Conservation (phyloP, 2,329 filamentous ascomycete species). For the Sporothrix schenckii region DNA sequence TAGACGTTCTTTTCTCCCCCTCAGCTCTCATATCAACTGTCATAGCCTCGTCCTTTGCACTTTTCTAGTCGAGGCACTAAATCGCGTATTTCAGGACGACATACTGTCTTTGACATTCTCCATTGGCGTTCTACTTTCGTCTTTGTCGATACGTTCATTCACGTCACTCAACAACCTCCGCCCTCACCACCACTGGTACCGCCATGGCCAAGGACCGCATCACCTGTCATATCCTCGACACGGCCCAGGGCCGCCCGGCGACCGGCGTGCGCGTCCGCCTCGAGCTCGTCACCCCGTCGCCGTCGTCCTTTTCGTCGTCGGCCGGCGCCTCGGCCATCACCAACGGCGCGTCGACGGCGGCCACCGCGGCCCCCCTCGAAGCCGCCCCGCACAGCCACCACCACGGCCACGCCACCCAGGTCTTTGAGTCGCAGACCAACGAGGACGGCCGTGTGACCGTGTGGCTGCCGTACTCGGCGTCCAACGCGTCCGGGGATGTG, state of each 20-base stretch:
- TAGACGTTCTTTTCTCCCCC: neutral
- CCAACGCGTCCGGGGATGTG: constrained; percentile 57
- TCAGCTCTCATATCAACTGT: neutral
- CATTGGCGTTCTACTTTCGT: neutral
- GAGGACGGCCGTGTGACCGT: constrained; percentile 71
- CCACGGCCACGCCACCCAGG: constrained; percentile 47
- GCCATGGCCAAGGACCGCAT: constrained; percentile 62
- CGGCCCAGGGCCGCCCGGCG: constrained; percentile 71
- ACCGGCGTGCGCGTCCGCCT: constrained; percentile 68
- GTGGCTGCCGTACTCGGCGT: constrained; percentile 65
- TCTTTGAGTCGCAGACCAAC: constrained; percentile 71
- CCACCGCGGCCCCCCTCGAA: constrained; percentile 32
- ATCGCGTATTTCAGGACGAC: too few relatives aligned
- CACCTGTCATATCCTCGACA: constrained; percentile 87
- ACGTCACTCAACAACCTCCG: too few relatives aligned
- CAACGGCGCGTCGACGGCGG: constrained; percentile 39
- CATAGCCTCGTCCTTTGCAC: constrained; percentile 3
- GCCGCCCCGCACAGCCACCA: constrained; percentile 38
- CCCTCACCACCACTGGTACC: neutral
- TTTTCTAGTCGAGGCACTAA: neutral
- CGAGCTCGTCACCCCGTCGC: constrained; percentile 48
- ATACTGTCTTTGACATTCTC: too few relatives aligned
- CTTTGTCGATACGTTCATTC: neutral
- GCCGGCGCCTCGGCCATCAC: constrained; percentile 38
- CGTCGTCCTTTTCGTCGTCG: constrained; percentile 32